These are phyloP conservation scores for Thelonectria olida DNA, from an alignment of 2,329 filamentous ascomycete genomes.

Conservation along the genomic window DNA sequence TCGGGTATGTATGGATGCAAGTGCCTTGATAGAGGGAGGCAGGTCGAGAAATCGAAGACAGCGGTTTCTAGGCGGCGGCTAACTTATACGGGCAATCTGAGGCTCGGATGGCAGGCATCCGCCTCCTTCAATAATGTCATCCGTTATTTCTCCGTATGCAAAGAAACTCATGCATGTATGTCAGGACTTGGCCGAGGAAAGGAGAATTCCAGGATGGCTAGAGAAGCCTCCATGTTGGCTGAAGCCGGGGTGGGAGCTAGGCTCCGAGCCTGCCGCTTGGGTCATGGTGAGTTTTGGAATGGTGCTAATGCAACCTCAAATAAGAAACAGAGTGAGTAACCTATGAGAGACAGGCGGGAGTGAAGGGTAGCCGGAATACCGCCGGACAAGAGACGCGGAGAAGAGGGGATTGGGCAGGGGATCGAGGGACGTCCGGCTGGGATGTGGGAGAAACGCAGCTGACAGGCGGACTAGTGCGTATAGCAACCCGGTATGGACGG, in stretches of 20 bases:
- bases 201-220: neutral
- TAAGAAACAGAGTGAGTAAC: constrained; percentile 5
- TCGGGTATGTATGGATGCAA: neutral
- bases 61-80: constrained; percentile 11
- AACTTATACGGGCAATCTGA: constrained; percentile 28
- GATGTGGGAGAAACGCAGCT: constrained; percentile 21
- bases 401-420: constrained; percentile 16
- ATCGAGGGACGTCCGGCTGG: constrained; percentile 1
- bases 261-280: constrained; percentile 11
- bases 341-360: constrained; percentile 16
- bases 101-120: constrained; percentile 4
- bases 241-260: constrained; percentile 27
- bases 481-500: constrained; percentile 34
- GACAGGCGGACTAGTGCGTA: constrained; percentile 17
- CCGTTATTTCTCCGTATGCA: constrained; percentile 14
- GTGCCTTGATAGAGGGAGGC: constrained; percentile 1
- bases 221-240: neutral
- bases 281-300: constrained; percentile 9
- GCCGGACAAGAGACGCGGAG: constrained; percentile 18
- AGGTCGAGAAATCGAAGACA: constrained; percentile 7
- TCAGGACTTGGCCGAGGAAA: constrained; percentile 11
- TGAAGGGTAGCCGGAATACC: constrained; percentile 16
- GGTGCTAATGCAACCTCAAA: neutral
- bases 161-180: constrained; percentile 9
- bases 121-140: constrained; percentile 7